A percentile compares a stretch with the other conserved stretches of the same genome.
These are phyloP conservation scores for Cardamine occulta DNA, from an alignment of 345 rosid genomes.

Conservation along the genomic window DNA sequence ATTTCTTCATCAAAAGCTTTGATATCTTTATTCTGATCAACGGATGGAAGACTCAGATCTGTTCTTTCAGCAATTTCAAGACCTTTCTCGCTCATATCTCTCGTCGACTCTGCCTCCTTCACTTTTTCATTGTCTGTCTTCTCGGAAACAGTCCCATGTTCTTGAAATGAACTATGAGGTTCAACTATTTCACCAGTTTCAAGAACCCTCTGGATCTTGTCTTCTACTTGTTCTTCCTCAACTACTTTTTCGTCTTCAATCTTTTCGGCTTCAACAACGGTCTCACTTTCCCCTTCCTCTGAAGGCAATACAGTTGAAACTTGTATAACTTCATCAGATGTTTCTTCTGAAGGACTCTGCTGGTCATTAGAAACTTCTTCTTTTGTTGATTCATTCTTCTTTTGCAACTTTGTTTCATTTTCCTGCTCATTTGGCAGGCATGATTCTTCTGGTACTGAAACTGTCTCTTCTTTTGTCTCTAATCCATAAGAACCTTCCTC, in stretches of 20 bases:
- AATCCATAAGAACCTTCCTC: constrained; percentile 7
- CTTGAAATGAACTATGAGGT: constrained; percentile 23
- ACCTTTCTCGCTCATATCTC: constrained; percentile 2
- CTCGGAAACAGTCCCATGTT: background rate
- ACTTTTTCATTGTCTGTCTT: constrained; percentile 3
- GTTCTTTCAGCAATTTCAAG: constrained; percentile 15
- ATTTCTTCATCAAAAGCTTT: background rate
- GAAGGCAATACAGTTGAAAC: constrained; percentile 17
- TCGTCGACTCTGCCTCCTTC: constrained; percentile 10
- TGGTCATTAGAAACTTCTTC: constrained; percentile 26
- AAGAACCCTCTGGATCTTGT: constrained; percentile 9
- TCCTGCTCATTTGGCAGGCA: constrained; percentile 7
- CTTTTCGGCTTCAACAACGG: constrained; percentile 1
- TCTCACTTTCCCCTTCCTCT: constrained; percentile 8
- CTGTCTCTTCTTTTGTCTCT: constrained; percentile 24
- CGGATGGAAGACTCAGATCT: constrained; percentile 6
- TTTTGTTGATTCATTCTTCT: constrained; percentile 11
- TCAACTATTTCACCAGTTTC: constrained; percentile 10
- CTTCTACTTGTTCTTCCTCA: constrained; percentile 32
- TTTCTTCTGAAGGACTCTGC: constrained; percentile 14
- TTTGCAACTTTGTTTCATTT: constrained; percentile 9
- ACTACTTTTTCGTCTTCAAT: constrained; percentile 3
- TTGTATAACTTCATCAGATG: background rate
- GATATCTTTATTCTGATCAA: background rate
- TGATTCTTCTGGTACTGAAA: constrained; percentile 22